These are phyloP conservation scores for Malus orientalis DNA, from an alignment of 306 rosid species.

Conservation along the genomic window DNA sequence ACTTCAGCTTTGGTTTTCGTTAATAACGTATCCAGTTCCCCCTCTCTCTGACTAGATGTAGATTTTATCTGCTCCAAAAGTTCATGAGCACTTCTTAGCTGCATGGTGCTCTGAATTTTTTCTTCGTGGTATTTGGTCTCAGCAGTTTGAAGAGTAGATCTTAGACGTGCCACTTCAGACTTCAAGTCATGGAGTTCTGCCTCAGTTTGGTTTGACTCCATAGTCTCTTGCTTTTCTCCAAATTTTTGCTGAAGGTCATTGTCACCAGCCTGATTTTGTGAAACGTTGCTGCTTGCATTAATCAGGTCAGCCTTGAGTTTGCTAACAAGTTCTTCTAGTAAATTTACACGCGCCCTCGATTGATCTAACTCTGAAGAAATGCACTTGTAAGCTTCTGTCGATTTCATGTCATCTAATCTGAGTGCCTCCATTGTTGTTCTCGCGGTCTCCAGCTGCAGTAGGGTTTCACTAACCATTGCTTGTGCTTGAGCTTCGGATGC, in stretches of 20 bases:
- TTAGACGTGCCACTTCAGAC: conserved; percentile 42
- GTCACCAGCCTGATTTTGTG: conserved; percentile 7
- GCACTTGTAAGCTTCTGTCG: conserved; percentile 42
- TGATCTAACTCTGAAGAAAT: conserved; percentile 51
- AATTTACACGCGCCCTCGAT: conserved; percentile 43
- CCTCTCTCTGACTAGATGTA: conserved; percentile 38
- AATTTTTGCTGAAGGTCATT: conserved; percentile 9
- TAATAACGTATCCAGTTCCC: conserved; percentile 48
- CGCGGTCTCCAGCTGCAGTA: conserved; percentile 63
- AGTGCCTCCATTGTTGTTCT: conserved; percentile 49
- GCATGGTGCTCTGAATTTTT: conserved; percentile 54
- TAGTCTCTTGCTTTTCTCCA: conserved; percentile 20
- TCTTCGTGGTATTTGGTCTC: conserved; percentile 71
- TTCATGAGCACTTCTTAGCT: conserved; percentile 55
- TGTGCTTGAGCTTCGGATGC: conserved; percentile 65
- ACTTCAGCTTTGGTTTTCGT: conserved; percentile 38
- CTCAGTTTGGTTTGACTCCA: conserved; percentile 23
- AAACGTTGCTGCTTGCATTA: conserved; percentile 12
- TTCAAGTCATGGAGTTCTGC: conserved; percentile 42
- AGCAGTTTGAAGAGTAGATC: conserved; percentile 52
- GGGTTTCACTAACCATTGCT: conserved; percentile 45
- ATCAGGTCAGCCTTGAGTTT: conserved; percentile 27
- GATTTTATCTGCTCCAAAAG: conserved; percentile 60
- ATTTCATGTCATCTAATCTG: conserved; percentile 42
- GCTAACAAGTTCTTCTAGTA: conserved; percentile 48